Conservation (phyloP, 2,329 filamentous ascomycete genomes). For the Waltergamsia citrina region DNA sequence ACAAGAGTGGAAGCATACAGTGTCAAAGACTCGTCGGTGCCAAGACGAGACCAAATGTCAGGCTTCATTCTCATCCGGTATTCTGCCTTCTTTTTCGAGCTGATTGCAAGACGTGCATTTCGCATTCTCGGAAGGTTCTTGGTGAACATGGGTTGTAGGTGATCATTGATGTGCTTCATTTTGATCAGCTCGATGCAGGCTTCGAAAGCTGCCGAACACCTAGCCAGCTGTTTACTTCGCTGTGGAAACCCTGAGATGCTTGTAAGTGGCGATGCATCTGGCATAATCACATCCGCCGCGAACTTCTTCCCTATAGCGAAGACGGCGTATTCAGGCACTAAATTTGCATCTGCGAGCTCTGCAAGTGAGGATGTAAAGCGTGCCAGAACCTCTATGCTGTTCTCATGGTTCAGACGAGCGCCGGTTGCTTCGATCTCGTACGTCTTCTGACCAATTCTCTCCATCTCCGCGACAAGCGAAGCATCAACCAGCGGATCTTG, state of each 20-base stretch:
- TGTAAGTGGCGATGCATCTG: conserved; percentile 62
- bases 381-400: conserved; percentile 61
- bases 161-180: conserved; percentile 58
- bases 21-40: conserved; percentile 27
- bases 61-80: conserved; percentile 80
- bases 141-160: conserved; percentile 64
- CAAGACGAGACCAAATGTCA: conserved; percentile 52
- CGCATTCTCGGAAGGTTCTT: conserved; percentile 70
- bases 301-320: conserved; percentile 48
- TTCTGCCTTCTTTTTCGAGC: conserved; percentile 60
- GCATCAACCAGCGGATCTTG: conserved; percentile 12
- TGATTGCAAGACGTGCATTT: conserved; percentile 80
- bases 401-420: conserved; percentile 59
- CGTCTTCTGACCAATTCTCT: conserved; percentile 28
- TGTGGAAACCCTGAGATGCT: conserved; percentile 55
- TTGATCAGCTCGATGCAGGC: conserved; percentile 63
- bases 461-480: conserved; percentile 7
- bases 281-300: conserved; percentile 70
- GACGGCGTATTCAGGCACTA: conserved; percentile 50
- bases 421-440: conserved; percentile 51
- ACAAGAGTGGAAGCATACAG: conserved; percentile 56
- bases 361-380: conserved; percentile 62
- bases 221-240: conserved; percentile 65
- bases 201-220: conserved; percentile 82
- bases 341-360: conserved; percentile 20